Evolutionary conservation across 2,329 filamentous ascomycete genomes (phyloP).

Genomic region (Lasiodiplodia gonubiensis): DNA sequence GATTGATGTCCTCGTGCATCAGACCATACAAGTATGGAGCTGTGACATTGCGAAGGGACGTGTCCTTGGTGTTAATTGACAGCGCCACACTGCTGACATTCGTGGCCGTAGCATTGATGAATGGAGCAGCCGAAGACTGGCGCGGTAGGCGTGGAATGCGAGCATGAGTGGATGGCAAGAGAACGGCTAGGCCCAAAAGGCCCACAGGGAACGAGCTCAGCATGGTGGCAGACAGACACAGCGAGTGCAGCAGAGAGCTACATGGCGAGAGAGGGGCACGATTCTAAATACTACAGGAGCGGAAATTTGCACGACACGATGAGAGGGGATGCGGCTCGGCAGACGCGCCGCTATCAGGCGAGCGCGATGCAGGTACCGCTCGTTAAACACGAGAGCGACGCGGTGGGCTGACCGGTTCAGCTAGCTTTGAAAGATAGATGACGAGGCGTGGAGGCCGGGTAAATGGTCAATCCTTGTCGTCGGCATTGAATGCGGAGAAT

Average conservation of each 20-base stretch:
- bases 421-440: constrained; percentile 3
- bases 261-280: constrained; percentile 5
- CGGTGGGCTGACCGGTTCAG: constrained; percentile 14
- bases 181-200: constrained; percentile 22
- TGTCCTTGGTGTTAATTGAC: constrained; percentile 28
- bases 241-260: constrained; percentile 13
- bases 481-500: constrained; percentile 15
- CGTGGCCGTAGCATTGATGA: constrained; percentile 24
- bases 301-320: constrained; percentile 1
- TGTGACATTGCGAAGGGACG: constrained; percentile 19
- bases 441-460: constrained; percentile 2
- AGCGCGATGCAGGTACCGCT: constrained; percentile 14
- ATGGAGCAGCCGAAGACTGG: constrained; percentile 1
- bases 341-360: constrained; percentile 4
- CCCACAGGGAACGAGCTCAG: constrained; percentile 18
- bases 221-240: background rate
- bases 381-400: constrained; percentile 10
- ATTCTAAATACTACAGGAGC: constrained; percentile 15
- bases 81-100: constrained; percentile 25
- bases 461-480: constrained; percentile 4
- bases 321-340: constrained; percentile 16
- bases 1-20: constrained; percentile 63
- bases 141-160: background rate
- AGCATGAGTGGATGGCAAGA: constrained; percentile 17
- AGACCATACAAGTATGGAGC: constrained; percentile 30